These are phyloP conservation scores for Teratosphaeria nubilosa DNA, from an alignment of 2,329 filamentous ascomycete species.

Conservation along the genomic window DNA sequence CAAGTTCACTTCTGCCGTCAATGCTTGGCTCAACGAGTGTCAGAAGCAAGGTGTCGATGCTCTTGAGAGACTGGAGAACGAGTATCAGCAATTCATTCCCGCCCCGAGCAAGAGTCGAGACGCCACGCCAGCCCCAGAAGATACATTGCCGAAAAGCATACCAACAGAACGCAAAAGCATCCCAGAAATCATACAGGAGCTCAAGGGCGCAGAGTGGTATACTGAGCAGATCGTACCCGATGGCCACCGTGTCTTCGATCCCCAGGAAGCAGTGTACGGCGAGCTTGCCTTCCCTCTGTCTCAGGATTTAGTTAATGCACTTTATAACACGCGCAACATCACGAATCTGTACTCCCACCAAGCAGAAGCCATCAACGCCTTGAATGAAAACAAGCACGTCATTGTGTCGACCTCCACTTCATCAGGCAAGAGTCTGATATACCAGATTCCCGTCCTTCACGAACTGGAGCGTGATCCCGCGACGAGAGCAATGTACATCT, in stretches of 20 bases:
- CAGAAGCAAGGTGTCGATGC: constrained; percentile 56
- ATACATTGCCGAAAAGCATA: constrained; percentile 57
- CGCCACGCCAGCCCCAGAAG: constrained; percentile 33
- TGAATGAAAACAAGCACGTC: constrained; percentile 73
- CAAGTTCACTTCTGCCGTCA: constrained; percentile 71
- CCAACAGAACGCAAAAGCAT: constrained; percentile 72
- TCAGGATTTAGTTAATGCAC: constrained; percentile 84
- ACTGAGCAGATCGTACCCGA: constrained; percentile 85
- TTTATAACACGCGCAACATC: constrained; percentile 87
- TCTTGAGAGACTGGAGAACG: constrained; percentile 50
- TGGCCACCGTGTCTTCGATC: constrained; percentile 82
- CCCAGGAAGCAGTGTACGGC: constrained; percentile 70
- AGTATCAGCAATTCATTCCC: constrained; percentile 55
- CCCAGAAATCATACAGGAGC: constrained; percentile 72
- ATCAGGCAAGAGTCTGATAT: constrained; percentile 96
- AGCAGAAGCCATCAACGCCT: constrained; percentile 80
- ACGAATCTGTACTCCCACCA: constrained; percentile 84
- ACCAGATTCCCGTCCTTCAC: constrained; percentile 85
- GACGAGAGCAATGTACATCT: constrained; percentile 91
- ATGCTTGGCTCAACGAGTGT: constrained; percentile 67
- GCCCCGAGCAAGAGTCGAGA: constrained; percentile 39
- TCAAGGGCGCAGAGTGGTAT: constrained; percentile 79
- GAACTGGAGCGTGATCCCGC: constrained; percentile 67
- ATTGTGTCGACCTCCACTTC: constrained; percentile 92
- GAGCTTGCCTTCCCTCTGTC: constrained; percentile 79